Conservation (phyloP, 345 rosid genomes). For the Physaria fendleri region DNA sequence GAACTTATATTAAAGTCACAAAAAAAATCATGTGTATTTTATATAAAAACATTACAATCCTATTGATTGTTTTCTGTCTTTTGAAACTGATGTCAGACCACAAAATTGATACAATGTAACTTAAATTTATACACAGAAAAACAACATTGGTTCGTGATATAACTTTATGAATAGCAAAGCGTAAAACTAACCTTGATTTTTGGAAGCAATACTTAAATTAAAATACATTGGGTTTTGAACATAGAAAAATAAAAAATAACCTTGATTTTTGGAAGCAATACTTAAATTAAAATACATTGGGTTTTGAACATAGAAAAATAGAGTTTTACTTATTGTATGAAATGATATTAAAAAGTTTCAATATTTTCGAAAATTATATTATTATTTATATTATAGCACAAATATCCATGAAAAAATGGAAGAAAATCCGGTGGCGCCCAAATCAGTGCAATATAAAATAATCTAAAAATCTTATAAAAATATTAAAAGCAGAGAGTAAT, state of each 20-base stretch:
- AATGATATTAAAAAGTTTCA: neutral
- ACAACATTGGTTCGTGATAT: constrained; percentile 7
- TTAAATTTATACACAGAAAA: neutral
- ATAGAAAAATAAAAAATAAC: too few species aligned
- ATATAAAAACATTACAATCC: neutral
- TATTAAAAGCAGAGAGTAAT: neutral
- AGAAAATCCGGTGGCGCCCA: constrained; percentile 36
- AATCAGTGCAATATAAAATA: constrained; percentile 18
- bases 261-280: constrained; percentile 14
- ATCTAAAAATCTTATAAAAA: neutral
- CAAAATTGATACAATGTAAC: neutral
- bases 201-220: neutral
- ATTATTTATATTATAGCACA: constrained; percentile 7
- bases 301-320: constrained; percentile 7
- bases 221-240: constrained; percentile 13
- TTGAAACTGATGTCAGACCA: neutral
- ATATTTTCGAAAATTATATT: neutral
- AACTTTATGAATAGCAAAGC: constrained; percentile 16
- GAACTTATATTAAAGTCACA: too few species aligned
- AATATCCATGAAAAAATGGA: constrained; percentile 22
- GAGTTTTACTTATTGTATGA: neutral
- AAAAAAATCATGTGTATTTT: too few species aligned
- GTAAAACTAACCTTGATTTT: constrained; percentile 25
- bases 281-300: constrained; percentile 10
- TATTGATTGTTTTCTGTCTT: neutral